Percentiles rank a stretch among this genome's conserved stretches.
phyloP scores from a whole-genome alignment of 495 filamentous ascomycete genomes.

The Peziza echinospora region DNA sequence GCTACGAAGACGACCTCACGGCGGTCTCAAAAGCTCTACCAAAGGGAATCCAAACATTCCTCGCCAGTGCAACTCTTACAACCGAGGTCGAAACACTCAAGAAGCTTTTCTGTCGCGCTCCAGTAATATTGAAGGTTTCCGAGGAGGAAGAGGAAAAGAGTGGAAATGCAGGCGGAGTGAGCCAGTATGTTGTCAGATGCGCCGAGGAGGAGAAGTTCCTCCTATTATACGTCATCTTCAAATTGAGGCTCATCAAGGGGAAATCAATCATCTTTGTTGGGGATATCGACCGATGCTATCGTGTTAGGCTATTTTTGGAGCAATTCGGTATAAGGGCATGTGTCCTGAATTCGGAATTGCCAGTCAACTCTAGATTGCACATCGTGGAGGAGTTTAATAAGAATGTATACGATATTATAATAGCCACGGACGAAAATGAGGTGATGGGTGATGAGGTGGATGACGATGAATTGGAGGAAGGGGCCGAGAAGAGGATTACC shows the following conservation, averaged over 20 bases:
- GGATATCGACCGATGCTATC: slow-evolving; percentile 82
- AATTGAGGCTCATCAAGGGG: slow-evolving; percentile 80
- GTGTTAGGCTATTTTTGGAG: slow-evolving; percentile 85
- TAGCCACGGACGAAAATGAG: slow-evolving; percentile 85
- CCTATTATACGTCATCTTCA: slow-evolving; percentile 80
- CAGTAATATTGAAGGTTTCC: slow-evolving; percentile 52
- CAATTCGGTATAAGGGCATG: slow-evolving; percentile 90
- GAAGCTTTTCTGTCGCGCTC: slow-evolving; percentile 64
- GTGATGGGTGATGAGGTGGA: slow-evolving; percentile 43
- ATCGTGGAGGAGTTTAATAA: slow-evolving; percentile 96
- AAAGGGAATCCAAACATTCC: slow-evolving; percentile 65
- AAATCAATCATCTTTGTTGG: slow-evolving; percentile 87
- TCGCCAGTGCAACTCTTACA: slow-evolving; percentile 84
- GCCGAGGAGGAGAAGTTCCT: slow-evolving; percentile 96
- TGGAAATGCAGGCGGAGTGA: slow-evolving; percentile 36
- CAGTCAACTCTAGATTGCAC: slow-evolving; percentile 78
- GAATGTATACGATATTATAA: slow-evolving; percentile 87
- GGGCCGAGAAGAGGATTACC: slow-evolving; percentile 6
- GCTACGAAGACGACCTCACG: slow-evolving; percentile 76
- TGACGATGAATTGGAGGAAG: slow-evolving; percentile 1
- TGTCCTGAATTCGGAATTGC: slow-evolving; percentile 84
- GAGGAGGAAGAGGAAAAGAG: slow-evolving; percentile 43
- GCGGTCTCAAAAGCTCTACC: slow-evolving; percentile 53
- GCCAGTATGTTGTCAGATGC: slow-evolving; percentile 74
- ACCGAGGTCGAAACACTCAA: slow-evolving; percentile 71